Evolutionary conservation across 768 basidiomycete species (phyloP), one percentile per base, ranked within the genome.

Genomic region (Royoungia palumana): DNA sequence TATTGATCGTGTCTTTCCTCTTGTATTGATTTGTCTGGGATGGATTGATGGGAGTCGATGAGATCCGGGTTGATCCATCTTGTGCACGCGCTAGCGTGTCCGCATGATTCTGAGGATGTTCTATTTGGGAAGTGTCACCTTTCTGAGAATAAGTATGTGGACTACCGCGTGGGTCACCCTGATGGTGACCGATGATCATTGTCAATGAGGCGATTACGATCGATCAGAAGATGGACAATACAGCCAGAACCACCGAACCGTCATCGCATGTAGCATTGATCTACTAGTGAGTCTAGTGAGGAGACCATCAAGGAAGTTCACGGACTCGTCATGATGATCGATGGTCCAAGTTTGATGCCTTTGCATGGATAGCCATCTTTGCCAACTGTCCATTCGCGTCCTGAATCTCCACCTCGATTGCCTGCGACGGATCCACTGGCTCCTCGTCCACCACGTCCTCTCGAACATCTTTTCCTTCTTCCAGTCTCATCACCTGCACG

Each of bases 401-500:
- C 62, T 82, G 73, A 39, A 86, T 85, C 61, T 87, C 82, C 11
- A 87, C 80, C 60, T 86, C 78, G 41, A 88, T 75, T 48, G 79
- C 71, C 17, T 72, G 69, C 4, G 61, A 52, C 5, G 62, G 60
- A 28, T 65, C 70, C 12, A 63, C 58, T 1, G 63, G 61, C 10
- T 61, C 65, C 9, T 63, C 66, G 16, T 60, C 68, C 28, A 61
- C 58, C 35, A 63, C 58, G 2, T 57, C 25, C 25, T 27, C 25
- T 27, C 25, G 25, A 2, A 10, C 61, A n/a, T 64, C 67, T 19
- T 68, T 70, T 20, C 63, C 73, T 35, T 70, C 78, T 20, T 84
- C 83, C 3, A 93, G 73, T 44, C 80, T 78, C 86, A 94, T 94
- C 68, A 86, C 77, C 61, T 83, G 77, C 0, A 89, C 89, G 38